Percentiles rank a stretch among this genome's conserved stretches.
phyloP scores from a whole-genome alignment of 345 rosid genomes.

The Salix exigua region DNA sequence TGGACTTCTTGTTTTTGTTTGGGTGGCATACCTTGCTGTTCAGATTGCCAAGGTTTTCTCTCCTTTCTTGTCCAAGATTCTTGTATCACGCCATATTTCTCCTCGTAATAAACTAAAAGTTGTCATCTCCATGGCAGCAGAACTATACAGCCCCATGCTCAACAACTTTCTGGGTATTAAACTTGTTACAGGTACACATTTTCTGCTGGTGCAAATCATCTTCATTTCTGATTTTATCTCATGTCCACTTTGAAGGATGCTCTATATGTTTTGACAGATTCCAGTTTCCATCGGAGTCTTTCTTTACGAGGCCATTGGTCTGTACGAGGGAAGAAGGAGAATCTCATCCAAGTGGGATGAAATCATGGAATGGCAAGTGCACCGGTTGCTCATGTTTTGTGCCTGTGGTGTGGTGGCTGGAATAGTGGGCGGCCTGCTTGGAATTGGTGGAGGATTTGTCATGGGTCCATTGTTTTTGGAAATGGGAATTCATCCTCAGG shows the following conservation, averaged over 20 bases:
- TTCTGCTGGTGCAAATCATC: not conserved
- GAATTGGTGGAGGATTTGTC: conserved; percentile 7
- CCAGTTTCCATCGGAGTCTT: not conserved
- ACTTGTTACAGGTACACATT: not conserved
- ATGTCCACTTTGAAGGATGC: not conserved
- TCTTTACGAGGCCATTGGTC: conserved; percentile 4
- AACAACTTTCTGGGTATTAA: not conserved
- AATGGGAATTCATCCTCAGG: conserved; percentile 10
- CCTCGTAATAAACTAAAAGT: not conserved
- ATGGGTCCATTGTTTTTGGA: conserved; percentile 7
- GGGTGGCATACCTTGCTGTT: not conserved
- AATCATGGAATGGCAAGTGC: not conserved
- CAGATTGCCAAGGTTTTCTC: conserved; percentile 5
- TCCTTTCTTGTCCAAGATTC: not conserved
- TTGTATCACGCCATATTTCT: not conserved
- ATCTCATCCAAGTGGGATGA: not conserved
- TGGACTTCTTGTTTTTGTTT: conserved; percentile 9
- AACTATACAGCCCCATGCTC: not conserved
- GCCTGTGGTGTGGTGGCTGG: conserved; percentile 4
- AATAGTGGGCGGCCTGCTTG: not conserved
- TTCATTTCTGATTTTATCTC: no score
- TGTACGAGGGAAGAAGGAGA: not conserved
- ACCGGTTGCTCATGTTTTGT: not conserved
- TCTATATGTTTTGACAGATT: not conserved
- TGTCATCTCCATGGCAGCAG: not conserved